Base-by-base conservation (phyloP, 1,139 yeast species). In the Waltiozyma solani region DNA sequence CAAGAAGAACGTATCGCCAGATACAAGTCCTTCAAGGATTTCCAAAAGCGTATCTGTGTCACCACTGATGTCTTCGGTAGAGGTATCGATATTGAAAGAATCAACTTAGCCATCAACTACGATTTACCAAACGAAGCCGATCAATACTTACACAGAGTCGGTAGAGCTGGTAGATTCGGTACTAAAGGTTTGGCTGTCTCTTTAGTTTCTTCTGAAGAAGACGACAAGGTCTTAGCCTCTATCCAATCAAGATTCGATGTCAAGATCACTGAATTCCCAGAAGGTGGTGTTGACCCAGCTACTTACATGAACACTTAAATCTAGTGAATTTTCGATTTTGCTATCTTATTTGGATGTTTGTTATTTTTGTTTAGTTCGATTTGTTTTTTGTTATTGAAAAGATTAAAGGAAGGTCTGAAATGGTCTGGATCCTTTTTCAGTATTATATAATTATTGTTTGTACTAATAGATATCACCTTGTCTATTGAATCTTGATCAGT, bases 121-220 rank as follows among this genome's bases (percentile, higher is more conserved):
- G 98, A 91, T 67, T 69, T 85, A 67, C 76, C 79, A 40, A 70
- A 65, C 51, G 96, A 86, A 67, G 96, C 97, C 48, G 98, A 91
- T 66, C 96, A 91, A 67, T 91, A 91, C 67, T 77, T 91, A 62
- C 98, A 91, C 72, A 85, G 98, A 71, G 98, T 91, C 47, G 98
- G 98, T 62, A 87, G 98, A 78, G 98, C 98, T 53, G 98, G 98
- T 67, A 87, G 98, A 75, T 91, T 91, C 58, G 98, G 98, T 72
- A 91, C 98, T 62, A 91, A 91, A 71, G 98, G 98, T 69, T 79
- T 91, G 56, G 95, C 96, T 40, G 74, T 91, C 45, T 86, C 96
- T 37, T 84, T 91, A 53, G 95, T 91, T 40, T 74, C 94, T 32
- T 71, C 78, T 44, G 82, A 79, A 54, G 93, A 80, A 49, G 98